Evolutionary conservation across 306 rosid species (phyloP).

Genomic region (Cucumis cinereus): DNA sequence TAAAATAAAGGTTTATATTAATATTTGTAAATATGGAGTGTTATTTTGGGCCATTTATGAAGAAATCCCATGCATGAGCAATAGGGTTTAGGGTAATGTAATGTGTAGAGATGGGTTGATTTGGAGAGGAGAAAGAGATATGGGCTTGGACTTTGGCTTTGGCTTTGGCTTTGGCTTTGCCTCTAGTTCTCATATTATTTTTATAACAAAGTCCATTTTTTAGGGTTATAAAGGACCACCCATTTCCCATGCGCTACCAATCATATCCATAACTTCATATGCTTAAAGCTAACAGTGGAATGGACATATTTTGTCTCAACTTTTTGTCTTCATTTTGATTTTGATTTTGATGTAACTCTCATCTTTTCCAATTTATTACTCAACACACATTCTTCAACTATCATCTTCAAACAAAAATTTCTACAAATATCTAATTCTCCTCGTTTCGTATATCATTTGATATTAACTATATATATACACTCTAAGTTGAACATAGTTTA

Average conservation of each 20-base stretch:
- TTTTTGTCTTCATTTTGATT: background rate
- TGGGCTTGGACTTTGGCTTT: background rate
- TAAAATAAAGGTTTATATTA: too few relatives aligned
- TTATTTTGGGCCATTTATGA: too few relatives aligned
- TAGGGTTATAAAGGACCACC: background rate
- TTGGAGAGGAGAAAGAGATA: background rate
- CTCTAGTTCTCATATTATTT: too few relatives aligned
- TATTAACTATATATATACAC: too few relatives aligned
- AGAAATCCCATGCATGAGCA: too few relatives aligned
- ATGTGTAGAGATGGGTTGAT: background rate
- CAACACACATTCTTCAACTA: background rate
- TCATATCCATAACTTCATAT: background rate
- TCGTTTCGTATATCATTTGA: too few relatives aligned
- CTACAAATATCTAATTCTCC: too few relatives aligned
- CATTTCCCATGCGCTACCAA: slow-evolving; percentile 1
- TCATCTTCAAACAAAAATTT: background rate
- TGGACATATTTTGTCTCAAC: background rate
- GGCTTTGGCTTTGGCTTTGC: background rate
- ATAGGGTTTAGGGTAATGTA: background rate
- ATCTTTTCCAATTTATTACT: background rate
- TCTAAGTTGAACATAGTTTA: too few relatives aligned
- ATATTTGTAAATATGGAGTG: too few relatives aligned
- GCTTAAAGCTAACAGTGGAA: background rate
- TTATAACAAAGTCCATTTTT: background rate
- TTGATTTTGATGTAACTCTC: background rate